Conservation (phyloP, 1,139 yeast genomes). For the Debaryomycetaceae sp. region DNA sequence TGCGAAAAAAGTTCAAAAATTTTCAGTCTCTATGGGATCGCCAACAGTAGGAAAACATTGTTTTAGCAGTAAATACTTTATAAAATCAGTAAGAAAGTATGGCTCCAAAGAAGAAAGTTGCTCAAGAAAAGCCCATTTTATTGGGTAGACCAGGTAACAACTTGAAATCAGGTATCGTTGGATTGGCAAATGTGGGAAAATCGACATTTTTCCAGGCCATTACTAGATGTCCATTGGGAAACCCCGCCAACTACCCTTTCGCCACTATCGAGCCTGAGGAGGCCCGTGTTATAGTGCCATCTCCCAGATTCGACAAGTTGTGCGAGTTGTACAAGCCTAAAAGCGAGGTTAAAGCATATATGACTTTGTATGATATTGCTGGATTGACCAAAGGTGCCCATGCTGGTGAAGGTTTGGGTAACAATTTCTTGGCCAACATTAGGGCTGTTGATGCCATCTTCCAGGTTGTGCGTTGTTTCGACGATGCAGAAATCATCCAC, state of each 20-base stretch:
- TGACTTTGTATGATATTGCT: constrained; percentile 95
- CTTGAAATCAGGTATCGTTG: constrained; percentile 94
- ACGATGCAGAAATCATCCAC: constrained; percentile 96
- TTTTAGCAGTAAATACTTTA: not conserved
- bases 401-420: constrained; percentile 97
- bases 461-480: constrained; percentile 97
- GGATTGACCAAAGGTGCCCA: constrained; percentile 98
- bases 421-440: constrained; percentile 94
- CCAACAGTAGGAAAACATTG: not conserved
- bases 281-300: constrained; percentile 95
- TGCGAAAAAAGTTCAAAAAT: not conserved
- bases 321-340: constrained; percentile 75
- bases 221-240: constrained; percentile 89
- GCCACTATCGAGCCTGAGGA: constrained; percentile 99
- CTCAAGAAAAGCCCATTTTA: constrained; percentile 80
- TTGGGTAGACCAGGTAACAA: constrained; percentile 99
- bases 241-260: constrained; percentile 97
- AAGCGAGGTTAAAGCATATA: constrained; percentile 86
- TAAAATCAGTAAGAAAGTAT: constrained; percentile 28
- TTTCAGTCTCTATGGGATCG: not conserved
- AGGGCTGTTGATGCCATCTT: constrained; percentile 98
- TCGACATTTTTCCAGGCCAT: constrained; percentile 88
- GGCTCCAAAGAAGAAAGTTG: constrained; percentile 94
- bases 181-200: constrained; percentile 95
- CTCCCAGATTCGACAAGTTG: constrained; percentile 79